phyloP scores from a whole-genome alignment of 805 yeast genomes.

The Yamadazyma paraphyllophila region DNA sequence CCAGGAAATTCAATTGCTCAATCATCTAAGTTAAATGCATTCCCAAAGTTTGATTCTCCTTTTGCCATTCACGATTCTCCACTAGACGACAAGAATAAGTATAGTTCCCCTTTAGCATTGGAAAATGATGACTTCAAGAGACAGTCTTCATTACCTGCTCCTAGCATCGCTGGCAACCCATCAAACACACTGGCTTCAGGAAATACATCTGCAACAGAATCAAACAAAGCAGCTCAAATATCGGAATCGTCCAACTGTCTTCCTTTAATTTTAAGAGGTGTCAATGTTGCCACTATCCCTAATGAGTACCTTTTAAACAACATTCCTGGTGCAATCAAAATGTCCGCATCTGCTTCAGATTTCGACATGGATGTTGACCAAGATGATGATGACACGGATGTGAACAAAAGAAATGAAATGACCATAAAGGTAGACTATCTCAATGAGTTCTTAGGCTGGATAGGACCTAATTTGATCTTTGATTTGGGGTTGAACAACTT shows the following conservation, averaged over 20 bases:
- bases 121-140: slow-evolving; percentile 14
- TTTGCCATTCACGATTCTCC: slow-evolving; percentile 14
- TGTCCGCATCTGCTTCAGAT: slow-evolving; percentile 20
- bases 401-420: slow-evolving; percentile 29
- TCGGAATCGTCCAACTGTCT: slow-evolving; percentile 55
- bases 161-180: not conserved
- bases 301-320: slow-evolving; percentile 42
- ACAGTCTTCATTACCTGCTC: not conserved
- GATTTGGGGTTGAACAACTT: slow-evolving; percentile 29
- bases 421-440: slow-evolving; percentile 25
- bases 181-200: not conserved
- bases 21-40: not conserved
- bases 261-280: slow-evolving; percentile 64
- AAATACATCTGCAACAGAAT: not conserved
- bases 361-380: slow-evolving; percentile 37
- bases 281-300: slow-evolving; percentile 65
- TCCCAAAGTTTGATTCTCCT: slow-evolving; percentile 19
- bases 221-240: slow-evolving; percentile 1
- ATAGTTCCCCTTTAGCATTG: slow-evolving; percentile 13
- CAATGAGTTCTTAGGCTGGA: slow-evolving; percentile 35
- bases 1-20: slow-evolving; percentile 3
- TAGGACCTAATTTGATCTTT: slow-evolving; percentile 41
- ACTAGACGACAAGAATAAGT: slow-evolving; percentile 12
- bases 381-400: slow-evolving; percentile 32
- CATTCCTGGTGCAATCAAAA: slow-evolving; percentile 19